Evolutionary conservation across 805 yeast genomes (phyloP).

Genomic region (Ogataea wickerhamii): DNA sequence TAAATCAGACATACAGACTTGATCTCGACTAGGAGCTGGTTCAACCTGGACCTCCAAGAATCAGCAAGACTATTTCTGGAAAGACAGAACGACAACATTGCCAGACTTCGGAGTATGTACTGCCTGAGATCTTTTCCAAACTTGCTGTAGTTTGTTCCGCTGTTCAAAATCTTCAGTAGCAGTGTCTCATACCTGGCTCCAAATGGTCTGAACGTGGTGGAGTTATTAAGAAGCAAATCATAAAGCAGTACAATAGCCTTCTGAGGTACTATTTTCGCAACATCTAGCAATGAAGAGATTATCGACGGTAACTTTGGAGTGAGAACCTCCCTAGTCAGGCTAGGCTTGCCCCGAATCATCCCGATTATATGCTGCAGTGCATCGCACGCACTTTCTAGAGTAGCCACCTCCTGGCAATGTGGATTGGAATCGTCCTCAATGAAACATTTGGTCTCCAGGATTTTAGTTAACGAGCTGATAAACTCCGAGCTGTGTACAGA

Average conservation of each 20-base stretch:
- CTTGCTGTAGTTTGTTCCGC: slow-evolving; percentile 33
- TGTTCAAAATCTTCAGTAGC: slow-evolving; percentile 35
- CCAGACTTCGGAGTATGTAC: slow-evolving; percentile 48
- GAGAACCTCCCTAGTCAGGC: slow-evolving; percentile 75
- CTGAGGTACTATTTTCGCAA: slow-evolving; percentile 37
- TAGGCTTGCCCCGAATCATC: slow-evolving; percentile 72
- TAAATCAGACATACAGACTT: slow-evolving; percentile 55
- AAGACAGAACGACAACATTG: slow-evolving; percentile 54
- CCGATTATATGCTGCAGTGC: slow-evolving; percentile 40
- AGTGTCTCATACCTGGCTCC: slow-evolving; percentile 56
- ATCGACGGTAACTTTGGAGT: slow-evolving; percentile 73
- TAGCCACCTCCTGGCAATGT: slow-evolving; percentile 18
- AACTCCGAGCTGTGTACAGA: slow-evolving; percentile 40
- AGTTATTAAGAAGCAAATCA: slow-evolving; percentile 49
- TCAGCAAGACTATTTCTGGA: slow-evolving; percentile 45
- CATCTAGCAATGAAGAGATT: slow-evolving; percentile 50
- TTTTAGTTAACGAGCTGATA: slow-evolving; percentile 39
- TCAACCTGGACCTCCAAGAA: slow-evolving; percentile 45
- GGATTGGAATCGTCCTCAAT: slow-evolving; percentile 31
- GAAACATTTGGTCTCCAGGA: slow-evolving; percentile 37
- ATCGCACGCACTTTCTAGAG: slow-evolving; percentile 37
- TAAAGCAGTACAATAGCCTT: slow-evolving; percentile 39
- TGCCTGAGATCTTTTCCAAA: slow-evolving; percentile 39
- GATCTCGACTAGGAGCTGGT: slow-evolving; percentile 47
- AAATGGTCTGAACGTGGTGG: slow-evolving; percentile 81